phyloP scores from a whole-genome alignment of 306 rosid genomes.

The Ceratonia siliqua region DNA sequence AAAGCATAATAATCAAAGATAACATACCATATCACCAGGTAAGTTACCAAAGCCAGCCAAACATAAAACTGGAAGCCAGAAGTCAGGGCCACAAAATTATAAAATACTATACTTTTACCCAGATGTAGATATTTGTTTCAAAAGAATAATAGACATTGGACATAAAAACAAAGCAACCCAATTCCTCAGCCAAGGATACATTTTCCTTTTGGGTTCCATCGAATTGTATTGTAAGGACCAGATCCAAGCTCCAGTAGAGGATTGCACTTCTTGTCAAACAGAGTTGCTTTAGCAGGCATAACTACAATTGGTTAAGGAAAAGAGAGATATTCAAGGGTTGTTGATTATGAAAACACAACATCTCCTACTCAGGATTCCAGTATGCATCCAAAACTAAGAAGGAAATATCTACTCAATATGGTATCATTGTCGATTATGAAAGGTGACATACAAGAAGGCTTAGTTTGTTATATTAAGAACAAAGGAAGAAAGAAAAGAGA shows the following conservation, averaged over 20 bases:
- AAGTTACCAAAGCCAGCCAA: constrained; percentile 96
- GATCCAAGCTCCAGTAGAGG: constrained; percentile 94
- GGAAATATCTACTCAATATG: constrained; percentile 16
- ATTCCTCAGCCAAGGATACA: constrained; percentile 64
- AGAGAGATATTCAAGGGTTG: constrained; percentile 30
- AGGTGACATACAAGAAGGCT: constrained; percentile 25
- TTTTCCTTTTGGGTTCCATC: constrained; percentile 93
- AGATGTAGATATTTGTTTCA: constrained; percentile 7
- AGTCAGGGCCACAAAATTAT: constrained; percentile 60
- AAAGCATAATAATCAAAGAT: constrained; percentile 29
- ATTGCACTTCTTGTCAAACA: constrained; percentile 93
- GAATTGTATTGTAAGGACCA: constrained; percentile 90
- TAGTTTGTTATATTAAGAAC: neutral
- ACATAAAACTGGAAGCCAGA: constrained; percentile 65
- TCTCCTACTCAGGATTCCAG: constrained; percentile 1
- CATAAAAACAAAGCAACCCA: constrained; percentile 25
- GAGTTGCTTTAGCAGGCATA: constrained; percentile 93
- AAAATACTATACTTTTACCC: neutral
- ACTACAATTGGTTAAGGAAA: constrained; percentile 68
- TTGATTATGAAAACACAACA: constrained; percentile 23
- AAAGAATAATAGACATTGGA: neutral
- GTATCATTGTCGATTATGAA: neutral
- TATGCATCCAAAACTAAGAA: constrained; percentile 23
- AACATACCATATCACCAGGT: constrained; percentile 93
- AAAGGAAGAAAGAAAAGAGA: neutral